Base-by-base conservation (phyloP, 768 basidiomycete species). In the Auricularia sp. region DNA sequence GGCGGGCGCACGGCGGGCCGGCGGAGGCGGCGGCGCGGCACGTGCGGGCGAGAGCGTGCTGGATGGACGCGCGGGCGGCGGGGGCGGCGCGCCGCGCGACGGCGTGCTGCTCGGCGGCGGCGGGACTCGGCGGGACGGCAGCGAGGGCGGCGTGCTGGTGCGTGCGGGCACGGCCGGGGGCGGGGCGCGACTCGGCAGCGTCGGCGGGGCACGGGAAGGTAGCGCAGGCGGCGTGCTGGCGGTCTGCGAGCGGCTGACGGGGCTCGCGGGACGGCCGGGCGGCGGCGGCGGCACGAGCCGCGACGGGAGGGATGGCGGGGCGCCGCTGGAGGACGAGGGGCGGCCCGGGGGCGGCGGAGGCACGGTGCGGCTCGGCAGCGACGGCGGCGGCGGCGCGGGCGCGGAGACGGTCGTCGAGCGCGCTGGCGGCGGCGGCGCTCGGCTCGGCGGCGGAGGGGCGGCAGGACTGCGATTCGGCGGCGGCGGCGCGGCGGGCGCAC, bases 361-460 rank as follows among this genome's bases (percentile, higher is more conserved):
- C 59, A 65, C 64, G 33, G 39, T 6, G 35, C 61, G 65, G 5
- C 45, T 42, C 1, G 66, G 58, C 18, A 63, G 63, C 37, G 66
- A 56, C 29, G 67, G 65, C 18, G 62, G 47, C 33, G 67, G 65
- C 18, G 67, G 67, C 11, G 62, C 36, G n/a, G 68, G 66, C 39
- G 66, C 63, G 16, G 67, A 63, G 6, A 62, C 54, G n/a, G 39
- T 51, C 7, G 8, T 13, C 63, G 42, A 34, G n/a, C 79, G 79
- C 45, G 80, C 76, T 24, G 80, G 78, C 33, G 78, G 68, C 6
- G 79, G 76, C 36, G 79, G 77, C 64, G 71, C 71, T 56, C 54
- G 54, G 16, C 33, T 14, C 34, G 65, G 67, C 35, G 75, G 61
- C 62, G 74, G n/a, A 2, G 66, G 64, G 3, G 61, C 59, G 35